These are phyloP conservation scores for Euphorbia neoarborescens DNA, from an alignment of 441 rosid species.

Conservation along the genomic window DNA sequence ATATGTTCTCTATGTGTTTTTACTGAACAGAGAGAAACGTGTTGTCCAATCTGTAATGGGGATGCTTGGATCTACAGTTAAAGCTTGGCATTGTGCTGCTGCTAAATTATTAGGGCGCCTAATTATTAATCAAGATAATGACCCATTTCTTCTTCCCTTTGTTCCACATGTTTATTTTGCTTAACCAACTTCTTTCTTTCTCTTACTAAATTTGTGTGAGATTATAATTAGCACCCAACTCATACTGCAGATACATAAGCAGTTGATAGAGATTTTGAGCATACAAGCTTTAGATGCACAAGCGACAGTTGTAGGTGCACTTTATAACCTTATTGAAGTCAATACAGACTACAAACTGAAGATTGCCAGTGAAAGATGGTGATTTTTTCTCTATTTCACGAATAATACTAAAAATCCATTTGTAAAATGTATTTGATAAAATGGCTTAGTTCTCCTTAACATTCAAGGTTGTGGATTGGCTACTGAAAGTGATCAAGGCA, in stretches of 20 bases:
- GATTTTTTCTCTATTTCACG: slow-evolving; percentile 1
- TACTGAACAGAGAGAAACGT: slow-evolving; percentile 60
- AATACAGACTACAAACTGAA: slow-evolving; percentile 92
- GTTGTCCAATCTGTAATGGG: slow-evolving; percentile 86
- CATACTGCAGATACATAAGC: slow-evolving; percentile 67
- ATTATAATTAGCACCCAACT: slow-evolving; percentile 7
- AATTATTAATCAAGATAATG: slow-evolving; percentile 71
- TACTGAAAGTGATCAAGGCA: slow-evolving; percentile 64
- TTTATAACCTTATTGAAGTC: slow-evolving; percentile 82
- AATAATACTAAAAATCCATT: neutral
- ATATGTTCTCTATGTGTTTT: slow-evolving; percentile 20
- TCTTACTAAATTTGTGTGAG: neutral
- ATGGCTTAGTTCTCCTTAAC: neutral
- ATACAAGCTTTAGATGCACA: slow-evolving; percentile 70
- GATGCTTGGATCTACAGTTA: slow-evolving; percentile 64
- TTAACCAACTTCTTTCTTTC: neutral
- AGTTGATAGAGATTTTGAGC: slow-evolving; percentile 79
- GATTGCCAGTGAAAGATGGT: slow-evolving; percentile 96
- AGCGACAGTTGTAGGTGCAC: slow-evolving; percentile 93
- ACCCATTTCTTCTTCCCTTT: slow-evolving; percentile 81
- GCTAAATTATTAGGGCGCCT: slow-evolving; percentile 84
- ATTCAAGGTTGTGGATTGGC: slow-evolving; percentile 82
- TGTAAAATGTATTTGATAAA: neutral
- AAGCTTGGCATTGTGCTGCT: slow-evolving; percentile 95
- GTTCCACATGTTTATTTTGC: slow-evolving; percentile 56